Base-by-base conservation (phyloP, 805 yeast genomes). In the Yamadazyma philogaea region DNA sequence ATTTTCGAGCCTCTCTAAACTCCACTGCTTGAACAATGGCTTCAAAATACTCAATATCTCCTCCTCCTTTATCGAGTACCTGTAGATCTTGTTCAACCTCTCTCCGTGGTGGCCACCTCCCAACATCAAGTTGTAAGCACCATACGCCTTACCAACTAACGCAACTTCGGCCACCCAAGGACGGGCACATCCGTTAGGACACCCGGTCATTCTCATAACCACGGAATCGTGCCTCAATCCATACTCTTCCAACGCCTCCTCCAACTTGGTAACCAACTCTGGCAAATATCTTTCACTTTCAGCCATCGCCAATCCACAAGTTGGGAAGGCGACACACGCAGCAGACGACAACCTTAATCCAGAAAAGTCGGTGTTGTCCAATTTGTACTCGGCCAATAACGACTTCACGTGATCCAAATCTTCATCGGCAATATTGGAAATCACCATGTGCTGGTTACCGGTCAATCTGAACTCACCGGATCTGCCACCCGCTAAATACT, bases 281-380 rank as follows among this genome's bases (percentile, higher is more conserved):
- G 98, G 98, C 56, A 91, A 74, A 61, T 82, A 84, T 61, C 98
- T 82, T 72, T 91, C 98, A 42, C 95, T 84, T 70, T 91, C 98
- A 26, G 98, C 98, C 97, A 91, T 89, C 15, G 98, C 98, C 59
- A 91, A 78, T 53, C 98, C 98, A 79, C 98, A 91, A 1, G 98
- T 91, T 53, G 98, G 98, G 78, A 91, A 82, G 2, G 96, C 97
- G 45, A 91, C 98, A 78, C 98, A 91, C 0, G 98, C 95, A 19
- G 96, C 89, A 6, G 96, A 87, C 7, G 96, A 84, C 45, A 88
- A 75, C 64, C 98, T 81, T 57, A 91, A 73, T 3, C 85, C 95
- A 43, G 95, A 82, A 66, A 82, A 85, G 51, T 81, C 77, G 39
- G 89, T 75, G 68, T 88, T 89, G 61, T 88, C 96, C 50, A 91